Conservation (phyloP, 345 rosid species). For the Eucalyptus albens region DNA sequence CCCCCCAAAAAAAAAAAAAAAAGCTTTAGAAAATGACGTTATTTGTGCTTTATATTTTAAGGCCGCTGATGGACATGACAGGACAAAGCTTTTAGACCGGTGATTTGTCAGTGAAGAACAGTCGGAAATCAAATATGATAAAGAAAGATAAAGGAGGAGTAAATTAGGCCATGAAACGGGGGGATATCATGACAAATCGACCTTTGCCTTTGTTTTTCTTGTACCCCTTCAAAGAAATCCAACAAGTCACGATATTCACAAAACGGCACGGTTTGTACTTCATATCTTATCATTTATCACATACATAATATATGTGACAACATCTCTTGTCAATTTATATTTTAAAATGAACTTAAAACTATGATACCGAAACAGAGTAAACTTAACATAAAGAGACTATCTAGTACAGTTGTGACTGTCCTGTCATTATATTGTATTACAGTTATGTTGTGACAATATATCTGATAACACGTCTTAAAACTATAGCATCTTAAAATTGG, state of each 20-base stretch:
- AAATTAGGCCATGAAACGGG: background rate
- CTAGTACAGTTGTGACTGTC: background rate
- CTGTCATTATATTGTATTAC: fast-evolving
- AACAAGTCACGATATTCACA: background rate
- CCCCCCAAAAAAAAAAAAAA: too few species aligned
- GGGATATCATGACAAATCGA: background rate
- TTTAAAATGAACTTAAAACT: background rate
- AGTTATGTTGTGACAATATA: background rate
- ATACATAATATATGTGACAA: background rate
- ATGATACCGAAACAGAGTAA: background rate
- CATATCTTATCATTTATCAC: background rate
- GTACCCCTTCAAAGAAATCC: background rate
- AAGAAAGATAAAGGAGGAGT: background rate
- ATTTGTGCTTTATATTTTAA: background rate
- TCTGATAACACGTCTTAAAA: background rate
- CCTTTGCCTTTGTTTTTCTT: background rate
- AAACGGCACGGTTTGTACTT: background rate
- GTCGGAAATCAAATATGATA: background rate
- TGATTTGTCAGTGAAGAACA: background rate
- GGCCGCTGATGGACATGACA: background rate
- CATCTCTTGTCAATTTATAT: background rate
- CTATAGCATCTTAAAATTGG: background rate
- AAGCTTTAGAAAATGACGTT: background rate
- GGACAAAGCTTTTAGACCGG: background rate
- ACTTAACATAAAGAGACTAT: background rate